Conservation (phyloP, 163 green algal genomes). For the Chloromonas sp. region DNA sequence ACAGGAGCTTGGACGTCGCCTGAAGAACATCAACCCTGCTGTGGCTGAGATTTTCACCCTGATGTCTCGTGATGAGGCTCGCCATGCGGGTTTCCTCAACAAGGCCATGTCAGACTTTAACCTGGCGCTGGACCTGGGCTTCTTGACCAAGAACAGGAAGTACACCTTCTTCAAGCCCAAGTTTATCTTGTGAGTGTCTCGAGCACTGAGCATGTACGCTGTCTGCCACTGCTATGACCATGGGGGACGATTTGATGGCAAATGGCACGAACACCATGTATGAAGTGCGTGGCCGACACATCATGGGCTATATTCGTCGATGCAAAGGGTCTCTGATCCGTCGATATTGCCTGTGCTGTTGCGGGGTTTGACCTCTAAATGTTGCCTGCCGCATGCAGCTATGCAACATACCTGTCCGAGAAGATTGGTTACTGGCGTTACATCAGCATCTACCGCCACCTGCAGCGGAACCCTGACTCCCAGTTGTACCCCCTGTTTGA, state of each 20-base stretch:
- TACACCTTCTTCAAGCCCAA: constrained; percentile 98
- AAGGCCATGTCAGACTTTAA: constrained; percentile 93
- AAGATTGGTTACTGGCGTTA: constrained; percentile 99
- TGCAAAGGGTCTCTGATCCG: no score
- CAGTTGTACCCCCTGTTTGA: constrained; percentile 89
- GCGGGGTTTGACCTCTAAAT: no score
- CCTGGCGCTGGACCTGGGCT: constrained; percentile 91
- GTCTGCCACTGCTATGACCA: no score
- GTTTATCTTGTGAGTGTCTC: constrained; percentile 79
- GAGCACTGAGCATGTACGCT: background rate
- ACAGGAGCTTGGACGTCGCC: constrained; percentile 72
- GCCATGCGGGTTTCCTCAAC: constrained; percentile 89
- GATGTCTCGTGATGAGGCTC: constrained; percentile 93
- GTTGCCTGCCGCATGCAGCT: constrained; percentile 19
- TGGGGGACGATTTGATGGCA: constrained; percentile 19
- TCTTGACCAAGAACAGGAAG: constrained; percentile 95
- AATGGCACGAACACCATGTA: no score
- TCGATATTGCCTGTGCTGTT: no score
- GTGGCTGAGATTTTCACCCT: constrained; percentile 98
- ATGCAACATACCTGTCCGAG: constrained; percentile 97
- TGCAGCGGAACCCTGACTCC: constrained; percentile 92
- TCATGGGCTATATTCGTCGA: no score
- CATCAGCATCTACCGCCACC: constrained; percentile 97
- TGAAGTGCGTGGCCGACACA: no score
- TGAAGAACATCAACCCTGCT: constrained; percentile 83